These are phyloP conservation scores for Xylaria castorea DNA, from an alignment of 495 filamentous ascomycete species.

Conservation along the genomic window DNA sequence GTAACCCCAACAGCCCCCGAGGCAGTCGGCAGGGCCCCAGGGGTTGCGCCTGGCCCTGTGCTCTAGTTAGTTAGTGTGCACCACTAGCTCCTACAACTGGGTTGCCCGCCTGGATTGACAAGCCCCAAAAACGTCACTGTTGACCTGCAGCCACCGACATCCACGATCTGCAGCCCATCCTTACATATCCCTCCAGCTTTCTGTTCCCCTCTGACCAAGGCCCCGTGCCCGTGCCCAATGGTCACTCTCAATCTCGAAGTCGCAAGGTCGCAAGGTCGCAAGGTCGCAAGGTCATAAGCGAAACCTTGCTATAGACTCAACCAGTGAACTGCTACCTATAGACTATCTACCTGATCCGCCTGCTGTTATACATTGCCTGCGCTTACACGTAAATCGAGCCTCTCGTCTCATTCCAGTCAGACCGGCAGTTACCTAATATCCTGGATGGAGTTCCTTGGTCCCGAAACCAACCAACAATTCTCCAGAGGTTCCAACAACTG, in stretches of 20 bases:
- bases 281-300: constrained; percentile 13
- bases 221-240: constrained; percentile 13
- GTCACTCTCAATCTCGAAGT: constrained; percentile 22
- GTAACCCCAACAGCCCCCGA: neutral
- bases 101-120: neutral
- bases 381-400: constrained; percentile 12
- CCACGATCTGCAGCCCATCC: constrained; percentile 30
- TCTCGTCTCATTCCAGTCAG: constrained; percentile 17
- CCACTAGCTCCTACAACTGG: constrained; percentile 6
- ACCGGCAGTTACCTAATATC: neutral
- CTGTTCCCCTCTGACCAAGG: constrained; percentile 23
- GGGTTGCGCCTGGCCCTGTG: constrained; percentile 12
- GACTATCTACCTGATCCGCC: neutral
- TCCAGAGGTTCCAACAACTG: neutral
- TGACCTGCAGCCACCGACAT: constrained; percentile 26
- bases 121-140: constrained; percentile 27
- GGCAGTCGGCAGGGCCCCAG: neutral
- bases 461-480: constrained; percentile 2
- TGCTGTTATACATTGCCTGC: constrained; percentile 2
- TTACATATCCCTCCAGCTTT: constrained; percentile 16
- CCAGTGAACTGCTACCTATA: neutral
- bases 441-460: constrained; percentile 17
- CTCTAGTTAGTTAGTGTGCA: neutral
- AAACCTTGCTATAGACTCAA: constrained; percentile 8
- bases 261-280: constrained; percentile 21